Conservation (phyloP, 352 stramenopile genomes). For the Phytophthora melonis region DNA sequence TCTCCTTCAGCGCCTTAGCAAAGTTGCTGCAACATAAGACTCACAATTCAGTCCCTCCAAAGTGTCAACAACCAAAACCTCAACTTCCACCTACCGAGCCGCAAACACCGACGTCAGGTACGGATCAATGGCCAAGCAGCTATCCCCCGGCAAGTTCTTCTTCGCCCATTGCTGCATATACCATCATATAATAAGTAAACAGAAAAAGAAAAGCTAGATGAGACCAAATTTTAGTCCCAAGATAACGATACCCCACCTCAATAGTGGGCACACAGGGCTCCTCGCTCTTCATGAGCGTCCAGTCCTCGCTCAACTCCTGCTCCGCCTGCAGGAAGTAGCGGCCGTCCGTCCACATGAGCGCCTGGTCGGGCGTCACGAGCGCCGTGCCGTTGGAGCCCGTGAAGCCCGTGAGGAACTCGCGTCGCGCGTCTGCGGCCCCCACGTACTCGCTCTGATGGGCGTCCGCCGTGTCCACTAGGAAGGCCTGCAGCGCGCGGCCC, state of each 20-base stretch:
- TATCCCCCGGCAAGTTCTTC: slow-evolving; percentile 66
- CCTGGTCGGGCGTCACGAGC: slow-evolving; percentile 84
- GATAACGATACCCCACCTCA: slow-evolving; percentile 31
- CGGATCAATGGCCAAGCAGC: slow-evolving; percentile 95
- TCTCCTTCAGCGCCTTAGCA: slow-evolving; percentile 72
- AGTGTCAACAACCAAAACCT: neutral
- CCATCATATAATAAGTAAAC: slow-evolving; percentile 4
- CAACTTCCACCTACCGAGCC: slow-evolving; percentile 52
- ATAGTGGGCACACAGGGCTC: slow-evolving; percentile 93
- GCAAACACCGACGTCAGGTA: slow-evolving; percentile 93
- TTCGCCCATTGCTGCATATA: slow-evolving; percentile 69
- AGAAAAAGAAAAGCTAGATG: slow-evolving; percentile 3
- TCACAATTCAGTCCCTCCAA: neutral
- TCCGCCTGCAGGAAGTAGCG: slow-evolving; percentile 98
- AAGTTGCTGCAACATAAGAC: slow-evolving; percentile 53
- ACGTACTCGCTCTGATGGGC: slow-evolving; percentile 99
- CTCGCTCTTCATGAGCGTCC: slow-evolving; percentile 97
- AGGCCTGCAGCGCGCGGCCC: slow-evolving; percentile 80
- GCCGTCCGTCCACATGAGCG: slow-evolving; percentile 98
- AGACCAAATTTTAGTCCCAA: slow-evolving; percentile 30
- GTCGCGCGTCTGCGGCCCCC: slow-evolving; percentile 94
- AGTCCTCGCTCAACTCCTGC: slow-evolving; percentile 93
- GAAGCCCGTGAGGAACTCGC: slow-evolving; percentile 97
- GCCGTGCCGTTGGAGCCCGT: slow-evolving; percentile 96
- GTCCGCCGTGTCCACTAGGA: slow-evolving; percentile 97